Evolutionary conservation across 2,329 filamentous ascomycete species (phyloP).

Genomic region (Clarireedia homoeocarpa): DNA sequence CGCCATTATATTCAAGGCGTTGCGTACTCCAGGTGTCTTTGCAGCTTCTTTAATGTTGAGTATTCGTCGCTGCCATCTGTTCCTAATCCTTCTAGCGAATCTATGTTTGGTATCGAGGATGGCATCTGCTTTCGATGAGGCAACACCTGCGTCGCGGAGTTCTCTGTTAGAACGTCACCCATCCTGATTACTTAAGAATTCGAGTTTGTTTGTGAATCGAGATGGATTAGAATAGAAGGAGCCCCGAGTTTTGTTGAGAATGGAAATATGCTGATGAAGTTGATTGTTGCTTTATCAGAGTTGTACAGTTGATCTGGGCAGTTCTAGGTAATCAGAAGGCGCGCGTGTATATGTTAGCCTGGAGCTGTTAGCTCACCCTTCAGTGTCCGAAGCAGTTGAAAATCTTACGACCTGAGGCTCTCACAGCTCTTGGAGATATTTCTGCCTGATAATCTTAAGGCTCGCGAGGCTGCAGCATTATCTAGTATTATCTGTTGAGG

Average conservation of each 20-base stretch:
- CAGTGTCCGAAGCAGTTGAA: too few species aligned
- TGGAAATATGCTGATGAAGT: not conserved
- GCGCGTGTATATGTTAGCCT: conserved; percentile 9
- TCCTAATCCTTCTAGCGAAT: conserved; percentile 76
- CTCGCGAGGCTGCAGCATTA: too few species aligned
- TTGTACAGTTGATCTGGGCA: not conserved
- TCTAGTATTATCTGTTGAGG: too few species aligned
- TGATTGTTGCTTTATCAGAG: not conserved
- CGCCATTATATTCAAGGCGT: not conserved
- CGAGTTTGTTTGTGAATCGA: not conserved
- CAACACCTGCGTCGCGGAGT: conserved; percentile 62
- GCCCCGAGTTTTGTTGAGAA: not conserved
- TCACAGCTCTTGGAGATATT: too few species aligned
- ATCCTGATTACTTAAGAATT: conserved; percentile 39
- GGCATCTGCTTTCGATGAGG: conserved; percentile 75
- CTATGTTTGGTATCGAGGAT: conserved; percentile 80
- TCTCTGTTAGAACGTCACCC: conserved; percentile 84
- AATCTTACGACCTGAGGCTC: too few species aligned
- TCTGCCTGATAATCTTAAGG: too few species aligned
- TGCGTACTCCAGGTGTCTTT: conserved; percentile 87
- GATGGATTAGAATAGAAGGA: conserved; percentile 1
- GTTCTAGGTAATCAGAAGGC: conserved; percentile 6
- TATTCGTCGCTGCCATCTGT: conserved; percentile 87
- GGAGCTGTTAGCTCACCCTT: too few species aligned
- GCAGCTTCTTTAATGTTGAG: conserved; percentile 89